Conservation (phyloP, 2,329 filamentous ascomycete species). For the Stagonosporopsis vannaccii region DNA sequence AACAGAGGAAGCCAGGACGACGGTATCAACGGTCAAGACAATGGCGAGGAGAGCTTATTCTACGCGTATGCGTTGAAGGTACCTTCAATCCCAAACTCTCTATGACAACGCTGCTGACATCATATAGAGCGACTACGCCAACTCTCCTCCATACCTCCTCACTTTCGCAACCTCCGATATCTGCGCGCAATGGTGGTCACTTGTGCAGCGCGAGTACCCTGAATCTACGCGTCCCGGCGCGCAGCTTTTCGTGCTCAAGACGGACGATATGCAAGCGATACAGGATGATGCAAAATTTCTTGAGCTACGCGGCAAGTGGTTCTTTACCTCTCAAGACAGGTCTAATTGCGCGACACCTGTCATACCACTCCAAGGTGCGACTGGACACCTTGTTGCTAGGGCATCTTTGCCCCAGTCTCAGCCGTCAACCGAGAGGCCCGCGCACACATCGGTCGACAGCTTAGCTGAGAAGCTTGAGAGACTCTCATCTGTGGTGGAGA, state of each 20-base stretch:
- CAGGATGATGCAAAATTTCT: conserved; percentile 41
- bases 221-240: conserved; percentile 39
- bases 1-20: conserved; percentile 15
- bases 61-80: conserved; percentile 49
- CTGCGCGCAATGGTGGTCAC: conserved; percentile 44
- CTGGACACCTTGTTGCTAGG: conserved; percentile 28
- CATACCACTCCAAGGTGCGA: conserved; percentile 42
- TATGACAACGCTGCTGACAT: conserved; percentile 18
- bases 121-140: conserved; percentile 39
- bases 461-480: conserved; percentile 36
- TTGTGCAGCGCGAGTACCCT: conserved; percentile 43
- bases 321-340: conserved; percentile 39
- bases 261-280: conserved; percentile 45
- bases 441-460: conserved; percentile 29
- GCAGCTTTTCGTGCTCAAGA: conserved; percentile 46
- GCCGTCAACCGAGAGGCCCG: conserved; percentile 15
- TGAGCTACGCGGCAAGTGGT: conserved; percentile 44
- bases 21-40: conserved; percentile 9
- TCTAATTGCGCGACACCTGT: conserved; percentile 29
- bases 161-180: conserved; percentile 44
- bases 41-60: conserved; percentile 35
- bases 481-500: conserved; percentile 38
- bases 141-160: conserved; percentile 44
- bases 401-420: conserved; percentile 6
- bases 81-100: conserved; percentile 9